A percentile compares a stretch with the other conserved stretches of the same genome.
Evolutionary conservation across 2,329 filamentous ascomycete species (phyloP).

Genomic region (Chalaropsis ovoidea): DNA sequence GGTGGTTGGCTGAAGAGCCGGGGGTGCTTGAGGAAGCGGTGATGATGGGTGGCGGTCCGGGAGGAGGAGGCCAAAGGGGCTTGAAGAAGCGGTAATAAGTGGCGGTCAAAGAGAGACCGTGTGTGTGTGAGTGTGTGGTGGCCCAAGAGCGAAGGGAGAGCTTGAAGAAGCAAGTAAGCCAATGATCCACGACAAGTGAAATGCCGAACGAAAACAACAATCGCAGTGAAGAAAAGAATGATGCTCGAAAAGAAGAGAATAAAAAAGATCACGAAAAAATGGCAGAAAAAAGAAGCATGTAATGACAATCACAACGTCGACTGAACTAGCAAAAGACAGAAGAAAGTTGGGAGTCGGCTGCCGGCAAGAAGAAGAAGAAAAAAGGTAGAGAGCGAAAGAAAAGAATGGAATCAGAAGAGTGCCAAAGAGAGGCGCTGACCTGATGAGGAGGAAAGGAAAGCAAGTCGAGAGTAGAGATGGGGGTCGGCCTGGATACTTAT

Average conservation of each 20-base stretch:
- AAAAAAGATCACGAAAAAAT: not conserved
- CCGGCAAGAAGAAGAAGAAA: not conserved
- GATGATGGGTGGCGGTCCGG: not conserved
- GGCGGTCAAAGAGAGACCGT: constrained; percentile 3
- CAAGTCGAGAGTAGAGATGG: not conserved
- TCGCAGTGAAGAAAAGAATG: not conserved
- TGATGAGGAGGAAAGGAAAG: constrained; percentile 18
- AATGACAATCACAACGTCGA: not conserved
- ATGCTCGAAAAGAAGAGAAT: not conserved
- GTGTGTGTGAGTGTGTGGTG: not conserved
- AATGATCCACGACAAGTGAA: not conserved
- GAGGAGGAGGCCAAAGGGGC: not conserved
- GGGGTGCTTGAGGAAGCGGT: constrained; percentile 8
- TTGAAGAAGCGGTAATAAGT: constrained; percentile 12
- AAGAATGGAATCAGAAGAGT: constrained; percentile 12
- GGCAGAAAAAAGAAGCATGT: not conserved
- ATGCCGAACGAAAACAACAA: not conserved
- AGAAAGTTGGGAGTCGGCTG: constrained; percentile 13
- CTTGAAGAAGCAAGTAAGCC: constrained; percentile 1
- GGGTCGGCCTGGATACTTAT: constrained; percentile 10
- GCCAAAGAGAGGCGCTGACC: constrained; percentile 9
- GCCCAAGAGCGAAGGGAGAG: not conserved
- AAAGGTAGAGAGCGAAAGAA: not conserved
- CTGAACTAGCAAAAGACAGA: constrained; percentile 11
- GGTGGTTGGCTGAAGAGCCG: constrained; percentile 12